phyloP scores from a whole-genome alignment of 306 rosid species.

The Pyrus bretschneideri region DNA sequence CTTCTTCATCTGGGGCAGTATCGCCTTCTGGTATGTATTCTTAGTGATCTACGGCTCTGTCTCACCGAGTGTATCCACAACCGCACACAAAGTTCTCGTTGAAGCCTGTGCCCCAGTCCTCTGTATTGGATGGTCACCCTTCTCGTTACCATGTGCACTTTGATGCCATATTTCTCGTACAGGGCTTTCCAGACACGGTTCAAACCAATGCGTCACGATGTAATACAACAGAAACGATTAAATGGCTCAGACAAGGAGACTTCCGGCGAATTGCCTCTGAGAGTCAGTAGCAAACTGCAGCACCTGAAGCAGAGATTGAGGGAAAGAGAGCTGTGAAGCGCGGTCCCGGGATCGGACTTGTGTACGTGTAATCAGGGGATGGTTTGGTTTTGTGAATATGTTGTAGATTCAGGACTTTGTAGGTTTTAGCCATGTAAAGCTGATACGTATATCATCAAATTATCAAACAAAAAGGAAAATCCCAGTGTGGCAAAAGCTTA shows the following conservation, averaged over 20 bases:
- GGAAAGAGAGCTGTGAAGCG: constrained; percentile 38
- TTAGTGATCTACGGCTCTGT: constrained; percentile 55
- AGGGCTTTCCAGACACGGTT: constrained; percentile 76
- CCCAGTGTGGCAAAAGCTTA: neutral
- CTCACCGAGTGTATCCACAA: constrained; percentile 51
- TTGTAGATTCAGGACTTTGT: neutral
- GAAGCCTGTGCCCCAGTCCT: constrained; percentile 73
- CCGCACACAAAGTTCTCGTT: constrained; percentile 69
- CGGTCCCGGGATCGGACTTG: neutral
- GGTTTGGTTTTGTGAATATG: constrained; percentile 22
- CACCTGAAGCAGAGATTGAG: constrained; percentile 45
- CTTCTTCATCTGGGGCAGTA: constrained; percentile 84
- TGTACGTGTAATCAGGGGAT: neutral
- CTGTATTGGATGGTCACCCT: constrained; percentile 67
- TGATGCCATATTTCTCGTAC: constrained; percentile 64
- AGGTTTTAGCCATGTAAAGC: constrained; percentile 17
- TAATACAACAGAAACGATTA: constrained; percentile 48
- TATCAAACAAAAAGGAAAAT: neutral
- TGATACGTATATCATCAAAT: neutral
- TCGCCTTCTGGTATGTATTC: constrained; percentile 66
- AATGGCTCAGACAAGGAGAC: constrained; percentile 30
- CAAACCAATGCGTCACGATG: constrained; percentile 69
- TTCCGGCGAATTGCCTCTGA: constrained; percentile 29
- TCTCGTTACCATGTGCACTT: constrained; percentile 48
- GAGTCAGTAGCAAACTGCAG: constrained; percentile 29